Percentiles rank a stretch among this genome's conserved stretches.
These are phyloP conservation scores for Cladosporium sp. DNA, from an alignment of 2,329 filamentous ascomycete species.

Conservation along the genomic window DNA sequence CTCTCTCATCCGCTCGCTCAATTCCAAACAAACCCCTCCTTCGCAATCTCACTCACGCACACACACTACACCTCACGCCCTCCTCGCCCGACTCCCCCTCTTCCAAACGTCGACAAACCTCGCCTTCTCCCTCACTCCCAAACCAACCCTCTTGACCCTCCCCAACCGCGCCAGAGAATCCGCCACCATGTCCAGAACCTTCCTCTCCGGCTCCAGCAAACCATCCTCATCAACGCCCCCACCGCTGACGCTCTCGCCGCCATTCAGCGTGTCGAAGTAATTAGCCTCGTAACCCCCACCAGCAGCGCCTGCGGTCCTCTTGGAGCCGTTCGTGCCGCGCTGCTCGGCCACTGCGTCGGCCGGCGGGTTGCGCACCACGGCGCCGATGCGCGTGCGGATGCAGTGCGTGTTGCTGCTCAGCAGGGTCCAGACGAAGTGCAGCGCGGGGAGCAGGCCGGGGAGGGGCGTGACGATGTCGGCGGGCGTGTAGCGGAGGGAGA, in stretches of 20 bases:
- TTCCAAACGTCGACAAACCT: conserved; percentile 72
- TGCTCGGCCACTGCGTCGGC: conserved; percentile 20
- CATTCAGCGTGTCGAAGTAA: conserved; percentile 41
- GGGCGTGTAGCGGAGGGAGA: conserved; percentile 85
- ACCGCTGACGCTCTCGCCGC: conserved; percentile 30
- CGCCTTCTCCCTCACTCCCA: conserved; percentile 78
- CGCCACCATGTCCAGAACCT: conserved; percentile 70
- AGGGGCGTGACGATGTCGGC: conserved; percentile 88
- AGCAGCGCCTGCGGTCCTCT: conserved; percentile 14
- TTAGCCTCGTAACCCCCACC: conserved; percentile 40
- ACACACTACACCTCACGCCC: too few species aligned
- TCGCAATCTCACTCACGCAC: too few species aligned
- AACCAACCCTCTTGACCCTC: conserved; percentile 79
- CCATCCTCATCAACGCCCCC: conserved; percentile 24
- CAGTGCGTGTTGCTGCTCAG: conserved; percentile 81
- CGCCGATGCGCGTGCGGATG: conserved; percentile 86
- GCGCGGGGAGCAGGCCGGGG: conserved; percentile 59
- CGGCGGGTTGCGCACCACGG: conserved; percentile 46
- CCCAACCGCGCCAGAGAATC: conserved; percentile 85
- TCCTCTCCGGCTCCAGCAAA: conserved; percentile 56
- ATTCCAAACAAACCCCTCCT: too few species aligned
- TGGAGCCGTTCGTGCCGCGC: conserved; percentile 15
- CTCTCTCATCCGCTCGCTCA: too few species aligned
- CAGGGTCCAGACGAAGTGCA: conserved; percentile 77
- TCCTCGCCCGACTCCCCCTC: conserved; percentile 11